These are phyloP conservation scores for Moringa oleifera DNA, from an alignment of 345 rosid genomes.

Conservation along the genomic window DNA sequence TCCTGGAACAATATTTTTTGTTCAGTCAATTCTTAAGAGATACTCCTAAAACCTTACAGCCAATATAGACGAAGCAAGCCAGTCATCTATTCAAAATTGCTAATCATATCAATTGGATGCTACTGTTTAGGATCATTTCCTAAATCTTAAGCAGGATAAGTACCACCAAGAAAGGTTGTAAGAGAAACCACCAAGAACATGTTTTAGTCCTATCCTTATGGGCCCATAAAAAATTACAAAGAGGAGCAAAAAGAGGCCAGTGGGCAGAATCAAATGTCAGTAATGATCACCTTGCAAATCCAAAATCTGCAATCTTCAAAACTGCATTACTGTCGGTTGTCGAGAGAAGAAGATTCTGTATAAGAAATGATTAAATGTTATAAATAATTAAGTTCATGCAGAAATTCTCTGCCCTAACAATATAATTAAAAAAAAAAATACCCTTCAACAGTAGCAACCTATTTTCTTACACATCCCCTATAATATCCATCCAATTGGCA, in stretches of 20 bases:
- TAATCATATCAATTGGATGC: no score
- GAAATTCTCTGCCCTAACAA: slow-evolving; percentile 5
- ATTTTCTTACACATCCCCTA: neutral
- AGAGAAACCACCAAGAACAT: neutral
- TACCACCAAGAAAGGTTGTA: neutral
- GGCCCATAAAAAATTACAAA: neutral
- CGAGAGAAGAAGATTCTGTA: slow-evolving; percentile 94
- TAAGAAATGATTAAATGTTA: slow-evolving; percentile 30
- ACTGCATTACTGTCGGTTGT: slow-evolving; percentile 51
- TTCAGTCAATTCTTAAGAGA: no score
- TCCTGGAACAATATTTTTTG: no score
- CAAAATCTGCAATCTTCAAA: slow-evolving; percentile 97
- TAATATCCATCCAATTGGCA: neutral
- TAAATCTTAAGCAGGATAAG: no score
- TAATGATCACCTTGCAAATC: slow-evolving; percentile 86
- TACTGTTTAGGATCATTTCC: no score
- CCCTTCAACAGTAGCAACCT: slow-evolving; percentile 1
- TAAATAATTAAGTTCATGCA: slow-evolving; percentile 12
- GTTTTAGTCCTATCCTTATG: neutral
- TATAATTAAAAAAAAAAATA: slow-evolving; percentile 10
- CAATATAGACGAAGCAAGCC: no score
- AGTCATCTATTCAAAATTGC: no score
- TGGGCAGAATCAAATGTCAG: neutral
- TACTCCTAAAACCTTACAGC: no score
- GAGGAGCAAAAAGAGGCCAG: neutral